Evolutionary conservation across 2,329 filamentous ascomycete species (phyloP).

Genomic region (Neopestalotiopsis clavispora): DNA sequence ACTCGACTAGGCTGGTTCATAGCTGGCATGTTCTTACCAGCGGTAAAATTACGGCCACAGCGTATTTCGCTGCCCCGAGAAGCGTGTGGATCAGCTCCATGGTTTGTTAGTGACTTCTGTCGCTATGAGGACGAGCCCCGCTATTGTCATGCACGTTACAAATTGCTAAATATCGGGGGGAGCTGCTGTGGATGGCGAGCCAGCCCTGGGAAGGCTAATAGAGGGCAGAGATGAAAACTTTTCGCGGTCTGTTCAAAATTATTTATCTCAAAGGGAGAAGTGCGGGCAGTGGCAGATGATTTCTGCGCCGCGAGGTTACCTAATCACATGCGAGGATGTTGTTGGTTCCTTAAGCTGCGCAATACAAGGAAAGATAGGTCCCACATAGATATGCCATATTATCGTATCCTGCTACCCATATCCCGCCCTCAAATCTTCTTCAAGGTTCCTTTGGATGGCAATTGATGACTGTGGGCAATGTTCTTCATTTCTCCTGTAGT

Average conservation of each 20-base stretch:
- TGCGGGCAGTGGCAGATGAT: too few relatives aligned
- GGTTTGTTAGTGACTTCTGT: constrained; percentile 1
- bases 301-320: too few relatives aligned
- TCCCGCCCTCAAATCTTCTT: too few relatives aligned
- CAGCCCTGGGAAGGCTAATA: not conserved
- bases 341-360: too few relatives aligned
- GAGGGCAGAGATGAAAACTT: not conserved
- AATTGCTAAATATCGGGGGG: not conserved
- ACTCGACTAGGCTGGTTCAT: not conserved
- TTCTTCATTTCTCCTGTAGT: not conserved
- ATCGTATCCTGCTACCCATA: too few relatives aligned
- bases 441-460: not conserved
- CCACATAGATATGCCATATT: too few relatives aligned
- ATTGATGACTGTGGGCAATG: not conserved
- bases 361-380: too few relatives aligned
- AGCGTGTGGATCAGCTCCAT: constrained; percentile 6
- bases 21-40: not conserved
- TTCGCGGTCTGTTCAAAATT: too few relatives aligned
- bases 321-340: too few relatives aligned
- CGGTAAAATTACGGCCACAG: not conserved
- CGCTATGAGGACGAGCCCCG: not conserved
- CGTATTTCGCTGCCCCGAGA: constrained; percentile 4
- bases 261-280: too few relatives aligned
- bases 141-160: not conserved
- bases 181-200: constrained; percentile 1